Conservation (phyloP, 768 basidiomycete genomes). For the Lentinula aciculospora region DNA sequence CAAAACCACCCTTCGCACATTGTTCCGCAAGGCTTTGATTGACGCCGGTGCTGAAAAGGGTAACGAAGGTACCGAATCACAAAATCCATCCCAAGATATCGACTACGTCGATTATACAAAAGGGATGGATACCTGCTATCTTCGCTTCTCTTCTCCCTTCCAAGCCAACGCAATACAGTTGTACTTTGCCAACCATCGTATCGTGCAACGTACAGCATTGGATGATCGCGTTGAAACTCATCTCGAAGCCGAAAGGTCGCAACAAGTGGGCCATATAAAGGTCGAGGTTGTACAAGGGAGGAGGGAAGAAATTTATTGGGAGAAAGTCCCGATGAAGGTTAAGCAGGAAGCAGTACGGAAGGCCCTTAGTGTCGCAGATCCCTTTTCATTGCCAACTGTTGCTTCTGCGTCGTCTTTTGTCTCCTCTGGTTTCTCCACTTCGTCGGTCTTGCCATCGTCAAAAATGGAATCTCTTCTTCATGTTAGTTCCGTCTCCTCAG, state of each 20-base stretch:
- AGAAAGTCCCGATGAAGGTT: constrained; percentile 72
- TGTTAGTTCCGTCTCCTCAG: neutral
- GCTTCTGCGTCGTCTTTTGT: neutral
- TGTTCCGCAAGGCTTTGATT: constrained; percentile 44
- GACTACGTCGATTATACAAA: constrained; percentile 82
- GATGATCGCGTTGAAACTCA: constrained; percentile 60
- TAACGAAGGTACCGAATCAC: neutral
- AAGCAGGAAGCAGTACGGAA: constrained; percentile 54
- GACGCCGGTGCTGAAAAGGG: neutral
- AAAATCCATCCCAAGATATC: constrained; percentile 3
- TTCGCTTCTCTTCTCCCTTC: constrained; percentile 54
- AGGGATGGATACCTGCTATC: constrained; percentile 68
- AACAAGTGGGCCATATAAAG: constrained; percentile 22
- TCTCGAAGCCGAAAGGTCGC: constrained; percentile 9
- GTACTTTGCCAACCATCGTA: constrained; percentile 33
- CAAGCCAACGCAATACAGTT: constrained; percentile 39
- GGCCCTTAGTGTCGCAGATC: constrained; percentile 19
- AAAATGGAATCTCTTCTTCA: neutral
- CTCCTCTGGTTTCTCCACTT: neutral
- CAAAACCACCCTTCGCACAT: constrained; percentile 66
- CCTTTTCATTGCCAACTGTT: too few relatives aligned
- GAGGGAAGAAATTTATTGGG: constrained; percentile 73
- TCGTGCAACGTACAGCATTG: constrained; percentile 43
- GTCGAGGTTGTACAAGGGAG: constrained; percentile 58
- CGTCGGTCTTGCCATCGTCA: neutral